Conservation (phyloP, 2,329 filamentous ascomycete species). For the Microsporum canis region DNA sequence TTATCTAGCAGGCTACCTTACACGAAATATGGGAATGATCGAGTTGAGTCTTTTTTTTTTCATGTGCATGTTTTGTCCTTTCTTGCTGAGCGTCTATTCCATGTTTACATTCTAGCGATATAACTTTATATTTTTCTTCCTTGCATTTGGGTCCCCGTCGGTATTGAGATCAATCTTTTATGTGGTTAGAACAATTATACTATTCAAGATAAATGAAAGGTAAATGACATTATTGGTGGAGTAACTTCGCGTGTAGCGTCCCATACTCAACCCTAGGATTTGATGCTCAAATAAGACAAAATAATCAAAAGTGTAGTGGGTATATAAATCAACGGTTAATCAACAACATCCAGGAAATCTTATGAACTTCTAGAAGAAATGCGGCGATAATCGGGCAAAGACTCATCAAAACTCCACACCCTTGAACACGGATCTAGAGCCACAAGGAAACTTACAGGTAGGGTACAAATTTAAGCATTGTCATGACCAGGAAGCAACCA, state of each 20-base stretch:
- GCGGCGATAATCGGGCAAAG: background rate
- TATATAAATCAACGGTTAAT: background rate
- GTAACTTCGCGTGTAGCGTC: background rate
- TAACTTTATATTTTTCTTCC: background rate
- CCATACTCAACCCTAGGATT: background rate
- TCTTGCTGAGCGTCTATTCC: background rate
- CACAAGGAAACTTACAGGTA: background rate
- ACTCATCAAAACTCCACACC: too few relatives aligned
- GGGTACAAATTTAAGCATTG: background rate
- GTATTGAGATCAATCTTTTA: background rate
- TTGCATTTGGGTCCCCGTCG: background rate
- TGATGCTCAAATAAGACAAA: background rate
- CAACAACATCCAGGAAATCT: background rate
- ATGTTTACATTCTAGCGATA: background rate
- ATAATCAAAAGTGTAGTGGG: background rate
- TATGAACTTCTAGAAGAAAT: background rate
- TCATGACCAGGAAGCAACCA: slow-evolving; percentile 6
- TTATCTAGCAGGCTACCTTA: background rate
- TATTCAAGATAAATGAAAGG: background rate
- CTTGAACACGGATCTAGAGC: too few relatives aligned
- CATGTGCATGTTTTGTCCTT: background rate
- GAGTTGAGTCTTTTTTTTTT: background rate
- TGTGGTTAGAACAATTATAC: background rate
- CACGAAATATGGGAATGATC: background rate
- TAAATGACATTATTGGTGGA: background rate